Conservation (phyloP, 164 flowering plant genomes). For the Platanus orientalis region DNA sequence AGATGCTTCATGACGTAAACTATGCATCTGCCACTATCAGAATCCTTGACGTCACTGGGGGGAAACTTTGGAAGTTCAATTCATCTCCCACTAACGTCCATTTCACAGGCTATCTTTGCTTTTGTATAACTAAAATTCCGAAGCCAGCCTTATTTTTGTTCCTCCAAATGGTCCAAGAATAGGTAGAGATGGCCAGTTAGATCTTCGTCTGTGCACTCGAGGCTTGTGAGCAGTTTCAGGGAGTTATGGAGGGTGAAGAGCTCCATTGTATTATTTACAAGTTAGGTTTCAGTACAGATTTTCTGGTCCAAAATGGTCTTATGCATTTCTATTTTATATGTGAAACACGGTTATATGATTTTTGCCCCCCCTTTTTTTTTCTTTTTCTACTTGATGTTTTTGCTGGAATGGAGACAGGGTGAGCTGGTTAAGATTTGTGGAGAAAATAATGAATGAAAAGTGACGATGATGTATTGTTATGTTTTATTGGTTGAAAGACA, state of each 20-base stretch:
- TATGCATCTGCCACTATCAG: conserved; percentile 98
- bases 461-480: no score
- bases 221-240: conserved; percentile 33
- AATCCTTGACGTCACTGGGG: conserved; percentile 81
- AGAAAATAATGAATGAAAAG: no score
- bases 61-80: conserved; percentile 78
- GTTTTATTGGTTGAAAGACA: no score
- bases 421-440: no score
- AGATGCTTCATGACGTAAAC: conserved; percentile 72
- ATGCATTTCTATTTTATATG: conserved; percentile 54
- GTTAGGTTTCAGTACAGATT: conserved; percentile 38
- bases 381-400: no score
- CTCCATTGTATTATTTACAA: conserved; percentile 42
- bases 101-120: no score
- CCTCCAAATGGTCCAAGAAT: conserved; percentile 36
- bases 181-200: conserved; percentile 42
- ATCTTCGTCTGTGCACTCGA: conserved; percentile 57
- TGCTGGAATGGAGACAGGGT: no score
- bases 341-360: conserved; percentile 23
- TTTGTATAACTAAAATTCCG: conserved; percentile 17
- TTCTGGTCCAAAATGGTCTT: conserved; percentile 50
- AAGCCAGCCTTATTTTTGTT: conserved; percentile 34
- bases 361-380: no score
- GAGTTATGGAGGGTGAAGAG: conserved; percentile 28
- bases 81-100: no score